Percentiles rank a stretch among this genome's conserved stretches.
These are phyloP conservation scores for Daldinia bambusicola DNA, from an alignment of 495 filamentous ascomycete species.

Conservation along the genomic window DNA sequence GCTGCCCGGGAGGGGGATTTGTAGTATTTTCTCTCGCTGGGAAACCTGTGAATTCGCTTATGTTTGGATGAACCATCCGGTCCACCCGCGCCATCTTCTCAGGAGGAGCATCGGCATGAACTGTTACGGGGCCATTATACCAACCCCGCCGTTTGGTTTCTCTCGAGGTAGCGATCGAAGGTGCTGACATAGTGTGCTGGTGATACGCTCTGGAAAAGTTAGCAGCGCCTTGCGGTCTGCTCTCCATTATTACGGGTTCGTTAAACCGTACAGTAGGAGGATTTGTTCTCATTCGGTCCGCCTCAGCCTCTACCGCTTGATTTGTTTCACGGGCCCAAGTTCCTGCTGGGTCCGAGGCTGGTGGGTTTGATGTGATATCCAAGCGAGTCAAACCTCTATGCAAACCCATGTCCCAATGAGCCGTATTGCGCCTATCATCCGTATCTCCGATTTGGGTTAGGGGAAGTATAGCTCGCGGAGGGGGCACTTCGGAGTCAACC, in stretches of 20 bases:
- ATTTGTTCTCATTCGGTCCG: conserved; percentile 52
- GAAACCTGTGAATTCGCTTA: conserved; percentile 58
- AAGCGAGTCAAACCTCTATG: conserved; percentile 79
- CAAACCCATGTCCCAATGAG: conserved; percentile 80
- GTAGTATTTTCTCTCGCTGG: conserved; percentile 49
- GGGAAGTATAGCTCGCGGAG: conserved; percentile 54
- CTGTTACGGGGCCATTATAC: conserved; percentile 69
- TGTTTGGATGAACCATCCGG: conserved; percentile 60
- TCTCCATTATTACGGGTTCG: conserved; percentile 39
- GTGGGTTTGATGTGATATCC: conserved; percentile 70
- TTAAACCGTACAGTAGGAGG: conserved; percentile 61
- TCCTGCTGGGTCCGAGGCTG: conserved; percentile 64
- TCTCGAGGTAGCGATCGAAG: conserved; percentile 61
- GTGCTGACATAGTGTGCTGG: conserved; percentile 64
- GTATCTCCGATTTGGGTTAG: conserved; percentile 58
- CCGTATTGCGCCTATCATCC: conserved; percentile 69
- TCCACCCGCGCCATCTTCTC: conserved; percentile 57
- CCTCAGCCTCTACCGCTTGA: conserved; percentile 60
- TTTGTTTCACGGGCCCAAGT: conserved; percentile 62
- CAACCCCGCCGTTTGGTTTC: conserved; percentile 73
- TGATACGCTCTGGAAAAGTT: conserved; percentile 48
- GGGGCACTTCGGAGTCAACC: conserved; percentile 62
- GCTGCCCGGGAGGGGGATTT: conserved; percentile 41
- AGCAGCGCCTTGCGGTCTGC: conserved; percentile 3
- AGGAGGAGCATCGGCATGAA: conserved; percentile 49